Evolutionary conservation across 306 rosid species (phyloP).

Genomic region (Astragalus membranaceus): DNA sequence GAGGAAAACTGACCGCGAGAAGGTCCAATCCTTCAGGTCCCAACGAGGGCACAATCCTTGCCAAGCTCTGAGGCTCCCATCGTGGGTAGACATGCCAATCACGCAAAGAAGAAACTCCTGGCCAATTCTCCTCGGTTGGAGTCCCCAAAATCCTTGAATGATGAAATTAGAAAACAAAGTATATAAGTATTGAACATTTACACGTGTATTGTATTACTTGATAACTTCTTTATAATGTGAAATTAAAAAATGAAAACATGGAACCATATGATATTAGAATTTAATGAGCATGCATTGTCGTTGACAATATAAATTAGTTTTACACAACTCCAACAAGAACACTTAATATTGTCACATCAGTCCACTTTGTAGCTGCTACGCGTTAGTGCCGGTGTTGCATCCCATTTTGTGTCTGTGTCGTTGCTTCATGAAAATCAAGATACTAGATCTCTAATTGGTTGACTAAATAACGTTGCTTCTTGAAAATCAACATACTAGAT

Average conservation of each 20-base stretch:
- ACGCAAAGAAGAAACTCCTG: slow-evolving; percentile 73
- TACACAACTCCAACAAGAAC: too few species aligned
- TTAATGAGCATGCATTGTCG: too few species aligned
- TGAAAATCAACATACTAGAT: too few species aligned
- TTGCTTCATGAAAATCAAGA: too few species aligned
- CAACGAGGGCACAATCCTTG: slow-evolving; percentile 67
- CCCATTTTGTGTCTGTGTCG: too few species aligned
- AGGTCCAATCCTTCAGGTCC: slow-evolving; percentile 82
- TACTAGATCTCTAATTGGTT: too few species aligned
- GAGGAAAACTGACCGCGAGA: slow-evolving; percentile 46
- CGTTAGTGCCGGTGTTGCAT: too few species aligned
- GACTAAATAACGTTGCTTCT: too few species aligned
- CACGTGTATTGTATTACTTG: neutral
- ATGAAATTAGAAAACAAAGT: neutral
- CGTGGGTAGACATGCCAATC: slow-evolving; percentile 94
- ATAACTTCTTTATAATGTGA: neutral
- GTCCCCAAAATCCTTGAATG: slow-evolving; percentile 71
- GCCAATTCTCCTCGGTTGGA: slow-evolving; percentile 80
- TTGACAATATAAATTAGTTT: too few species aligned
- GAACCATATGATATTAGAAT: neutral
- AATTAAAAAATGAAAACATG: neutral
- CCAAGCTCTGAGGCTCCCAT: slow-evolving; percentile 70
- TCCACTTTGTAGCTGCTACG: too few species aligned
- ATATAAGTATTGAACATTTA: neutral
- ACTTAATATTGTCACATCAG: too few species aligned